Conservation (phyloP, 495 filamentous ascomycete species). For the Tirmania nivea region DNA sequence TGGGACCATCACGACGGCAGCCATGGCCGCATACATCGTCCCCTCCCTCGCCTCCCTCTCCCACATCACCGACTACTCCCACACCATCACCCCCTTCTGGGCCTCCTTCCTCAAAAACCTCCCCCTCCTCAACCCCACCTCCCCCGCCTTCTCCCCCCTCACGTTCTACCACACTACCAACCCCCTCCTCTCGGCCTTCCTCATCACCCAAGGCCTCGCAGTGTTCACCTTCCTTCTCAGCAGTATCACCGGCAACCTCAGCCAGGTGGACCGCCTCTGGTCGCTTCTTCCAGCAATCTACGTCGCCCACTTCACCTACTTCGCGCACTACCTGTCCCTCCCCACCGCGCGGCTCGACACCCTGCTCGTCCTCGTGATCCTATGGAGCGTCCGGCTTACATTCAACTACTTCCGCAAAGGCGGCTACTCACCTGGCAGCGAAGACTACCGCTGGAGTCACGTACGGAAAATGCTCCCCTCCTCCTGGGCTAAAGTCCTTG, state of each 20-base stretch:
- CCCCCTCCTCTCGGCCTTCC: constrained; percentile 56
- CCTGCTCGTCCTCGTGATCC: constrained; percentile 40
- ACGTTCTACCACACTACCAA: constrained; percentile 67
- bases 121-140: constrained; percentile 38
- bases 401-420: constrained; percentile 97
- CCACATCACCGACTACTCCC: constrained; percentile 51
- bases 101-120: constrained; percentile 37
- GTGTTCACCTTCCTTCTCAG: constrained; percentile 47
- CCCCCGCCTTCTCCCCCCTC: constrained; percentile 31
- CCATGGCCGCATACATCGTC: constrained; percentile 18
- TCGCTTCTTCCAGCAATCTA: constrained; percentile 70
- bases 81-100: constrained; percentile 52
- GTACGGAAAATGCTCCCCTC: constrained; percentile 23
- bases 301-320: constrained; percentile 65
- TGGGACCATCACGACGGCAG: too few species aligned
- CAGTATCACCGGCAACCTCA: constrained; percentile 81
- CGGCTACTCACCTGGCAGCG: constrained; percentile 64
- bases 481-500: constrained; percentile 41
- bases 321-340: constrained; percentile 52
- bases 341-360: constrained; percentile 54
- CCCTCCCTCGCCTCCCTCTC: constrained; percentile 43
- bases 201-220: constrained; percentile 44
- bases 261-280: constrained; percentile 85
- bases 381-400: constrained; percentile 79
- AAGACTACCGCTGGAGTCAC: constrained; percentile 77